phyloP scores from a whole-genome alignment of 169 alveolate species.

The Theileria parva region DNA sequence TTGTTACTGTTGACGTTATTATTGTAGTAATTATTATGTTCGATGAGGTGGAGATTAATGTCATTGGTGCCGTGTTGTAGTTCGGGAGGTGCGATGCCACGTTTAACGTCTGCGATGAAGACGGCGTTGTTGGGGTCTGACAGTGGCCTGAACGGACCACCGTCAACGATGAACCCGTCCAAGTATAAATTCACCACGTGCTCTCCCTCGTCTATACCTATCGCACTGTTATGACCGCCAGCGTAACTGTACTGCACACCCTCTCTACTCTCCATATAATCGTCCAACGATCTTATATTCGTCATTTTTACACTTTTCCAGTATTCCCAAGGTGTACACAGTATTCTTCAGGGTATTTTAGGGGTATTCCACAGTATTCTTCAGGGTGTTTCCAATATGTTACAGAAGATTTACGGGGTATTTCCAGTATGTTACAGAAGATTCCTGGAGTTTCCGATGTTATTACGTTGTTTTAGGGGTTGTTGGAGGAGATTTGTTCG shows the following conservation, averaged over 20 bases:
- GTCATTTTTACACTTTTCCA: slow-evolving; percentile 20
- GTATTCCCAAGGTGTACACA: too few species aligned
- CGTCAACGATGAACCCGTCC: slow-evolving; percentile 91
- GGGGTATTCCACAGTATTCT: too few species aligned
- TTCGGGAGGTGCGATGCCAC: slow-evolving; percentile 92
- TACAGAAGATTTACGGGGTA: too few species aligned
- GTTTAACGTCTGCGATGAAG: slow-evolving; percentile 87
- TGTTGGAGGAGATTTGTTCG: too few species aligned
- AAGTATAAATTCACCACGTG: slow-evolving; percentile 78
- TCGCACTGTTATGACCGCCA: slow-evolving; percentile 66
- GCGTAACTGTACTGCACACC: slow-evolving; percentile 22
- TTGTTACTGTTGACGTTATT: too few species aligned
- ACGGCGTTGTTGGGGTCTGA: slow-evolving; percentile 82
- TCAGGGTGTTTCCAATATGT: too few species aligned
- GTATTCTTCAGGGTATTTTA: too few species aligned
- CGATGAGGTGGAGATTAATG: slow-evolving; percentile 32
- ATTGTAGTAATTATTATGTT: slow-evolving; percentile 17
- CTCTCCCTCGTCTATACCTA: slow-evolving; percentile 46
- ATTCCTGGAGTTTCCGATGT: too few species aligned
- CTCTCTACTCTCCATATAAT: slow-evolving; percentile 11
- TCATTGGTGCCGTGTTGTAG: slow-evolving; percentile 73
- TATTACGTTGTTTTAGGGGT: too few species aligned
- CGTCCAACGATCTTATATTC: slow-evolving; percentile 56
- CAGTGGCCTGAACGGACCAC: slow-evolving; percentile 89
- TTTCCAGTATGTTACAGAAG: too few species aligned